Evolutionary conservation across 257 asterid genomes (phyloP), one percentile per base, ranked within the genome.

Genomic region (Solanum medicagineum): DNA sequence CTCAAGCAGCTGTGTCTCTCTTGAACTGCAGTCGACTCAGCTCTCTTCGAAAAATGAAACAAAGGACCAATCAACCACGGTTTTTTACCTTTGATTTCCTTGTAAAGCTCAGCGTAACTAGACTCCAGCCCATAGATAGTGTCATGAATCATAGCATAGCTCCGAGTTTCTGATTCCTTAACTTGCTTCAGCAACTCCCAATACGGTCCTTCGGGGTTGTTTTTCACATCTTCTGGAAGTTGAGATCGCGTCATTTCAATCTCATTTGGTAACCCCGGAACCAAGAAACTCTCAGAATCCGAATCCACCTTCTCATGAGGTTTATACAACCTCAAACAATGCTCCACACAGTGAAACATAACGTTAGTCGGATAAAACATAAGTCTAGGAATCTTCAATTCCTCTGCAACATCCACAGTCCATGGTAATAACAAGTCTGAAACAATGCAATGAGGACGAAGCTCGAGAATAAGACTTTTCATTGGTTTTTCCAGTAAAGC

Each of bases 361-460:
- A 81, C 81, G 45, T 60, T 84, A 57, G 24, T 87, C 0, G 87
- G 81, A 16, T 84, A 69, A 36, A 86, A 89, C 84, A 82, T 32
- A 22, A 89, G 53, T 70, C 90, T 86, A 2, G 91, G 88, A 75
- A 89, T 86, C 26, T 87, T 81, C 55, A 89, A 20, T 80, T 26
- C 71, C 19, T 82, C 87, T 3, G 90, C 90, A 1, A 87, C 63
- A 55, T 87, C 89, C 40, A 81, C 83, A 7, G 90, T 88, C 91
- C 91, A 89, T 2, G 87, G 90, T 32, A 80, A 83, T 47, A 87
- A 68, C 85, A 86, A 19, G 69, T 89, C 91, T 3, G 89, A 86
- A 26, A 87, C 70, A 24, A 89, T 84, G 36, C 89, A 86, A 63
- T 86, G 75, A 12, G 90, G 91, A 10, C 40, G 73, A 3, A 84